Conservation (phyloP, 2,329 filamentous ascomycete genomes). For the Thielaviopsis populi region DNA sequence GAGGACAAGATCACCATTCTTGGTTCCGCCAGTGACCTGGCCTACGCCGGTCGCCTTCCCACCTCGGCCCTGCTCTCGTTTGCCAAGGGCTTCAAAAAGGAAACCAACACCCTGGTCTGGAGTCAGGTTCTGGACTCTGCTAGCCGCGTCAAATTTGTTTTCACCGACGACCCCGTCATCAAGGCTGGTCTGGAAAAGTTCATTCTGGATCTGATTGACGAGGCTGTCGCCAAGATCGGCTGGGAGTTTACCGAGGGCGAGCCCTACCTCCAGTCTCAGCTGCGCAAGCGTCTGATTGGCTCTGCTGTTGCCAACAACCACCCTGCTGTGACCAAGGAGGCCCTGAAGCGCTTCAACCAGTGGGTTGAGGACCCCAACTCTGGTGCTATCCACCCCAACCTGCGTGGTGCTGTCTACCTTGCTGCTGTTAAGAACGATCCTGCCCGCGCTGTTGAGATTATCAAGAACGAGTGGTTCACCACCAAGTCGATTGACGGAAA, state of each 20-base stretch:
- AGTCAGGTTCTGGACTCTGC: constrained; percentile 68
- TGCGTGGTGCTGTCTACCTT: constrained; percentile 67
- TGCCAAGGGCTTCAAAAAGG: constrained; percentile 65
- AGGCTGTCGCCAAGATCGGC: constrained; percentile 63
- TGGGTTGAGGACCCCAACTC: constrained; percentile 56
- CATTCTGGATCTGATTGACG: constrained; percentile 58
- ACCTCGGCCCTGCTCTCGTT: constrained; percentile 73
- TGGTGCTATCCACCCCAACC: constrained; percentile 61
- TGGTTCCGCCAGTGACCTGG: constrained; percentile 77
- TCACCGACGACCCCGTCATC: constrained; percentile 59
- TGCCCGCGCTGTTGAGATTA: constrained; percentile 50
- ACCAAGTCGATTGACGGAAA: constrained; percentile 83
- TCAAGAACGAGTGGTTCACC: constrained; percentile 72
- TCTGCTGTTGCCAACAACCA: constrained; percentile 66
- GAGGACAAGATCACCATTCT: constrained; percentile 89
- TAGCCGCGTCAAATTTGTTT: constrained; percentile 66
- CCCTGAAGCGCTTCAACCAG: constrained; percentile 62
- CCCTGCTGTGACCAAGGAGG: constrained; percentile 57
- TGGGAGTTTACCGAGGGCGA: constrained; percentile 72
- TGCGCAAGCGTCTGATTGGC: constrained; percentile 66
- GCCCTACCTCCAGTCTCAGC: constrained; percentile 65
- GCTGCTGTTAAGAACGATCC: constrained; percentile 59
- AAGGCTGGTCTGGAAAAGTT: constrained; percentile 64
- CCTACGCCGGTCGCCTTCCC: constrained; percentile 70
- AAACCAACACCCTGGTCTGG: constrained; percentile 81